A percentile compares a stretch with the other conserved stretches of the same genome.
These are phyloP conservation scores for Neurospora pannonica DNA, from an alignment of 495 filamentous ascomycete genomes.

Conservation along the genomic window DNA sequence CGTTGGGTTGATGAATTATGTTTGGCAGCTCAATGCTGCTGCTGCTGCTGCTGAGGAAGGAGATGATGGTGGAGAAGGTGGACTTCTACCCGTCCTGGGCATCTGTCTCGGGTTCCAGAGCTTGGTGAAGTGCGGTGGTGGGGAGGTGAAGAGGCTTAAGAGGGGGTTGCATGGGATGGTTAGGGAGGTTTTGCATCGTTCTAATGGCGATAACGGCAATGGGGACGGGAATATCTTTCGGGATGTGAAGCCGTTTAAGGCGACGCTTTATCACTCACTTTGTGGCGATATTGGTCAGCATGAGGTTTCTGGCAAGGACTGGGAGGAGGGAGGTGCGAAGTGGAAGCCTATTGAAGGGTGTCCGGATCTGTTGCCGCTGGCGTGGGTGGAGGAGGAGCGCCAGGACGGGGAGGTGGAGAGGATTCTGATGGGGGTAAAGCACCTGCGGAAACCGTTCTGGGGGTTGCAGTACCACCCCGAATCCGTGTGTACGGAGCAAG, in stretches of 20 bases:
- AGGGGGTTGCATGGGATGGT: conserved; percentile 77
- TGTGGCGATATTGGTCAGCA: conserved; percentile 49
- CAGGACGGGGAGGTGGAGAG: conserved; percentile 31
- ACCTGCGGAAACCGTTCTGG: conserved; percentile 69
- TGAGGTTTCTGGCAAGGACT: conserved; percentile 18
- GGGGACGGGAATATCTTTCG: conserved; percentile 29
- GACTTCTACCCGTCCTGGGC: conserved; percentile 64
- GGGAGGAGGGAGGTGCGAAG: conserved; percentile 17
- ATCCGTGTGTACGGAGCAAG: conserved; percentile 73
- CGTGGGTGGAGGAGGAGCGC: conserved; percentile 51
- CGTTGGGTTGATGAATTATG: conserved; percentile 65
- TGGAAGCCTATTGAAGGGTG: conserved; percentile 18
- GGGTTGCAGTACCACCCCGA: conserved; percentile 94
- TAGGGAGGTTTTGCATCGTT: conserved; percentile 45
- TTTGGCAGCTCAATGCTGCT: conserved; percentile 72
- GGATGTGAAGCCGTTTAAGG: conserved; percentile 47
- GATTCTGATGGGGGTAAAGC: conserved; percentile 71
- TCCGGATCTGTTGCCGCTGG: conserved; percentile 48
- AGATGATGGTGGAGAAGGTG: not conserved
- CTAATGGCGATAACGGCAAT: conserved; percentile 16
- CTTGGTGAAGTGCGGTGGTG: conserved; percentile 58
- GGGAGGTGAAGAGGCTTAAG: conserved; percentile 48
- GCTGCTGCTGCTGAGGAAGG: conserved; percentile 33
- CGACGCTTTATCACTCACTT: conserved; percentile 84
- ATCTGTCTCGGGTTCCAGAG: conserved; percentile 93